Percentiles rank a stretch among this genome's conserved stretches.
phyloP scores from a whole-genome alignment of 2,329 filamentous ascomycete species.

The Ceratocystis albifundus region DNA sequence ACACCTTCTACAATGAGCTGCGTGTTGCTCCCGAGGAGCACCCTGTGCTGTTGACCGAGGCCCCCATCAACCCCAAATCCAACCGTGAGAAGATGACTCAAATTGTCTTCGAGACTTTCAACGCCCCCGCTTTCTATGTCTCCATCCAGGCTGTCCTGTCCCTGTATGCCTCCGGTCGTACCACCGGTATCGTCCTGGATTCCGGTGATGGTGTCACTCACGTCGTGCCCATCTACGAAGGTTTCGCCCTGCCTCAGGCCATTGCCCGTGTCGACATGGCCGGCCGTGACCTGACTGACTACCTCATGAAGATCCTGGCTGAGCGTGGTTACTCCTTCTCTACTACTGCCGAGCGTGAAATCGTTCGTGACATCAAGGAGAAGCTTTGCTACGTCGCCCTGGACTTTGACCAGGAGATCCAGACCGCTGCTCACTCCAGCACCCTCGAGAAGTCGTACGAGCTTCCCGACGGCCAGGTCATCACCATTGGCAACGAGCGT shows the following conservation, averaged over 20 bases:
- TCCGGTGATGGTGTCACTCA: slow-evolving; percentile 99
- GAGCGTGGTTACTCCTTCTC: slow-evolving; percentile 99
- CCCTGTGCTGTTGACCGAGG: slow-evolving; percentile 97
- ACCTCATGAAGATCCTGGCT: slow-evolving; percentile 99
- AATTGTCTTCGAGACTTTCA: slow-evolving; percentile 99
- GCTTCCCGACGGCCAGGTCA: slow-evolving; percentile 98
- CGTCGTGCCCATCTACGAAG: slow-evolving; percentile 99
- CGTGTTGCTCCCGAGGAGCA: slow-evolving; percentile 99
- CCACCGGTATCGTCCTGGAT: slow-evolving; percentile 99
- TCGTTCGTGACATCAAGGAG: slow-evolving; percentile 99
- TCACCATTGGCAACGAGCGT: slow-evolving; percentile 99
- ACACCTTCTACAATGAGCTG: slow-evolving; percentile 99
- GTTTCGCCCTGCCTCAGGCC: slow-evolving; percentile 99
- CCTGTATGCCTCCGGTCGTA: slow-evolving; percentile 99
- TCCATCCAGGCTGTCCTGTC: slow-evolving; percentile 99
- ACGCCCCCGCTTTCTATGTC: slow-evolving; percentile 99
- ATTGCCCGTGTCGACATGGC: slow-evolving; percentile 99
- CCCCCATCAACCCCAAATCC: slow-evolving; percentile 99
- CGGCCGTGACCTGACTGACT: slow-evolving; percentile 98
- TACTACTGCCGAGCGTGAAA: slow-evolving; percentile 99
- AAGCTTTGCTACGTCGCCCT: slow-evolving; percentile 99
- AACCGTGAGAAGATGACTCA: slow-evolving; percentile 99
- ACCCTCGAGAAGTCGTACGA: slow-evolving; percentile 99
- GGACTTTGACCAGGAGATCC: slow-evolving; percentile 99
- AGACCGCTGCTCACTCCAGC: slow-evolving; percentile 98